Evolutionary conservation across 202 grass and related monocot genomes (phyloP).

Genomic region (Panicum hallii): DNA sequence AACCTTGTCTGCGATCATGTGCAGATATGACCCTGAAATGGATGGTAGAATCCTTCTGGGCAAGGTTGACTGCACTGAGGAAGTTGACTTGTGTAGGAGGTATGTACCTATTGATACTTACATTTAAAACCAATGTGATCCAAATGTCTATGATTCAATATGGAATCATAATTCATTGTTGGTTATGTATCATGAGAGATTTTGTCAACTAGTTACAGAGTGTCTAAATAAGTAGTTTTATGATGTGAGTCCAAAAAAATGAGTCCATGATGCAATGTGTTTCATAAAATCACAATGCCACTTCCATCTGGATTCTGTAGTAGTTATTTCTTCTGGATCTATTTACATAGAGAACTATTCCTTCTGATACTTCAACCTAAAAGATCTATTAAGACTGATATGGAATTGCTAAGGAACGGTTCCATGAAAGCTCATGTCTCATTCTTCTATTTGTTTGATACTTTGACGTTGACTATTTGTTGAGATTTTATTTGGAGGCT

Average conservation of each 20-base stretch:
- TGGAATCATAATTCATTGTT: conserved; percentile 30
- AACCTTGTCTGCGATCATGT: conserved; percentile 31
- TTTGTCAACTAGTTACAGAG: conserved; percentile 16
- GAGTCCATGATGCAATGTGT: neutral
- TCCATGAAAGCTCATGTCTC: neutral
- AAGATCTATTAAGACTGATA: neutral
- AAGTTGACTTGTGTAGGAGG: conserved; percentile 91
- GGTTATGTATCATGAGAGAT: conserved; percentile 6
- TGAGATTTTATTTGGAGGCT: neutral
- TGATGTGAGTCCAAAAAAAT: neutral
- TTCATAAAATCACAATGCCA: conserved; percentile 9
- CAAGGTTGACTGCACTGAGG: conserved; percentile 88
- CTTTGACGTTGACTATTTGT: neutral
- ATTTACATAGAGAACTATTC: conserved; percentile 17
- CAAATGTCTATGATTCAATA: neutral
- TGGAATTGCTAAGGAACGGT: neutral
- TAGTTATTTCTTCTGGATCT: conserved; percentile 37
- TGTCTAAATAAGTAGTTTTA: conserved; percentile 11
- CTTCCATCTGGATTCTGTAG: neutral
- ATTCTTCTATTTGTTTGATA: conserved; percentile 17
- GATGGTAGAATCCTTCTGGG: conserved; percentile 84
- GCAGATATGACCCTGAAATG: conserved; percentile 96
- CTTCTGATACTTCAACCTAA: neutral
- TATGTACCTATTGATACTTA: conserved; percentile 36
- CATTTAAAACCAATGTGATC: neutral